Conservation (phyloP, 2,329 filamentous ascomycete genomes). For the Fusarium equiseti region DNA sequence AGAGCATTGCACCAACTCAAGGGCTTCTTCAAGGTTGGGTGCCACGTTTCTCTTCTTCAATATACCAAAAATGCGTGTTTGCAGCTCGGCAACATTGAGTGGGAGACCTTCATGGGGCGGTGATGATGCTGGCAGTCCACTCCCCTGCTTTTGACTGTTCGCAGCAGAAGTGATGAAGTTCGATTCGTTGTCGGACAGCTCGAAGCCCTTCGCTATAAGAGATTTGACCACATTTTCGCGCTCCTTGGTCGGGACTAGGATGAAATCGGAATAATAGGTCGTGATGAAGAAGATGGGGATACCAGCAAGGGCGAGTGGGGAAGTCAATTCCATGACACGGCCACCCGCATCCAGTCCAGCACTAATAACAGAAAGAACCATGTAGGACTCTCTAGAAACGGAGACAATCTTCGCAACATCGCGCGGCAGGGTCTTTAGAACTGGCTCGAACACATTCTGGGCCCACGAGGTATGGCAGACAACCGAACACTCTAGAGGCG, state of each 20-base stretch:
- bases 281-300: slow-evolving; percentile 99
- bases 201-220: slow-evolving; percentile 83
- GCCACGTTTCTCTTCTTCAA: slow-evolving; percentile 81
- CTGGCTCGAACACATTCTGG: slow-evolving; percentile 78
- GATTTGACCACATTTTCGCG: slow-evolving; percentile 80
- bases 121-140: slow-evolving; percentile 54
- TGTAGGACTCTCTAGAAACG: slow-evolving; percentile 85
- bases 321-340: slow-evolving; percentile 90
- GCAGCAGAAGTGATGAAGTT: slow-evolving; percentile 71
- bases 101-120: slow-evolving; percentile 80
- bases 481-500: slow-evolving; percentile 90
- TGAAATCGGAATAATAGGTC: slow-evolving; percentile 97
- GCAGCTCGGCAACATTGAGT: slow-evolving; percentile 81
- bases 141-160: slow-evolving; percentile 49
- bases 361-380: slow-evolving; percentile 89
- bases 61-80: slow-evolving; percentile 84
- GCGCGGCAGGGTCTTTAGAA: slow-evolving; percentile 72
- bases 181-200: slow-evolving; percentile 79
- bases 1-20: slow-evolving; percentile 86
- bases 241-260: slow-evolving; percentile 84
- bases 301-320: slow-evolving; percentile 88
- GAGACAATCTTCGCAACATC: slow-evolving; percentile 68
- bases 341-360: slow-evolving; percentile 92
- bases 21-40: slow-evolving; percentile 74
- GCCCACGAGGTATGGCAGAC: slow-evolving; percentile 86